Base-by-base conservation (phyloP, 495 filamentous ascomycete genomes). In the Talaromyces borbonicus region DNA sequence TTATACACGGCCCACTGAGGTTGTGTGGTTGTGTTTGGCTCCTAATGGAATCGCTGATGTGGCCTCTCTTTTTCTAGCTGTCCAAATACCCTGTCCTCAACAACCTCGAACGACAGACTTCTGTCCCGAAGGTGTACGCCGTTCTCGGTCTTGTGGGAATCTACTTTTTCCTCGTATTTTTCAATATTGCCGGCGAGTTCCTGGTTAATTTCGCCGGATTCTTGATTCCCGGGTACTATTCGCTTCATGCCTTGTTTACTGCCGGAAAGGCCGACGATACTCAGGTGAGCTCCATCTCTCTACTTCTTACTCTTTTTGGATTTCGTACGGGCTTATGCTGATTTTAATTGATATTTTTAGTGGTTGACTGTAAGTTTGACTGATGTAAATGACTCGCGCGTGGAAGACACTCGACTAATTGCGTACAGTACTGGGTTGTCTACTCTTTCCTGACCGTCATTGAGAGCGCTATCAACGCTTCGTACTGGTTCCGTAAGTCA, bases 101-200 rank as follows among this genome's bases (percentile, higher is more conserved):
- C 78, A 93, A 97, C 72, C 79, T 99, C 52, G 93, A 99, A 81
- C 87, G 85, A 68, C 87, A 95, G 70, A 92, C 87, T 51, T 83
- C 80, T 18, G 80, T 95, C 37, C 92, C 92, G 51, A 99, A 99
- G 76, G 87, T 90, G 62, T 97, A 99, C 58, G 87, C 80, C 52
- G 78, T 95, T 68, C 83, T 95, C 39, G 92, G 92, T 53, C 65
- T 95, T 9, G 68, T 62, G 38, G 82, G 80, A 39, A 73, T 94
- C 55, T 99, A 99, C 77, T 89, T 95, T 76, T 95, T 96, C 78
- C 78, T 99, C 14, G 85, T 97, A 68, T 84, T 97, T 76, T 93
- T 99, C 77, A 99, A 99, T 78, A 90, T 96, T 55, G 92, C 87
- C 50, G 90, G 92, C 58, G 86, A 92, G 64, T 84, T 97, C 63